Conservation (phyloP, 371 early-diverging fungal species). For the Blakeslea trispora region DNA sequence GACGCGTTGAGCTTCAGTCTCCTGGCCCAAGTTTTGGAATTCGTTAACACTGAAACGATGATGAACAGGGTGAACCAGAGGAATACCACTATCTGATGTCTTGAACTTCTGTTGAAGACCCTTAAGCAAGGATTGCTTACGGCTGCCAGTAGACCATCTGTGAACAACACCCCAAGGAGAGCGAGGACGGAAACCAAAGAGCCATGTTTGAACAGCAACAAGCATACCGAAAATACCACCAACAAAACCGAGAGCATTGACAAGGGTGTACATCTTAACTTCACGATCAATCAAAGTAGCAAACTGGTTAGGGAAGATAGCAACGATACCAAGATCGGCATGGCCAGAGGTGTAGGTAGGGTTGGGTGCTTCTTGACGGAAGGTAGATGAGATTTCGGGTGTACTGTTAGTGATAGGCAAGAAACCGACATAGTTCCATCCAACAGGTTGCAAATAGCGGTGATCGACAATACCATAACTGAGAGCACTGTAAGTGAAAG, state of each 20-base stretch:
- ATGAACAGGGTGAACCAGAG: slow-evolving; percentile 50
- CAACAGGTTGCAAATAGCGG: slow-evolving; percentile 40
- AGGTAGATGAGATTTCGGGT: slow-evolving; percentile 36
- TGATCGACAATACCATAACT: slow-evolving; percentile 44
- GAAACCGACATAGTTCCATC: slow-evolving; percentile 58
- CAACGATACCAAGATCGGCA: slow-evolving; percentile 33
- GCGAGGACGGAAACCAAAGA: slow-evolving; percentile 51
- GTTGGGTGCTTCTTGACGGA: slow-evolving; percentile 44
- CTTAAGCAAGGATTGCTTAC: slow-evolving; percentile 40
- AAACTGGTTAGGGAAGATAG: slow-evolving; percentile 33
- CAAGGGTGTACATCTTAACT: slow-evolving; percentile 49
- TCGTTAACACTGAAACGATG: slow-evolving; percentile 44
- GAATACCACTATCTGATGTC: slow-evolving; percentile 42
- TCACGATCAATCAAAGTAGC: slow-evolving; percentile 32
- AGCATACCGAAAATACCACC: slow-evolving; percentile 54
- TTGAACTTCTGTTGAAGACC: slow-evolving; percentile 47
- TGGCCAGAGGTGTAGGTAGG: slow-evolving; percentile 38
- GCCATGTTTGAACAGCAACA: slow-evolving; percentile 44
- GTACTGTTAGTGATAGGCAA: slow-evolving; percentile 44
- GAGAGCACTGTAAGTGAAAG: slow-evolving; percentile 41
- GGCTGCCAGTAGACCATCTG: slow-evolving; percentile 49
- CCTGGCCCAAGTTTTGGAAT: slow-evolving; percentile 21
- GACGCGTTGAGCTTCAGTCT: slow-evolving; percentile 36
- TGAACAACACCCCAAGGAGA: slow-evolving; percentile 58
- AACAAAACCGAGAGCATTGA: slow-evolving; percentile 55